These are phyloP conservation scores for Adansonia gregorii DNA, from an alignment of 441 rosid genomes.

Conservation along the genomic window DNA sequence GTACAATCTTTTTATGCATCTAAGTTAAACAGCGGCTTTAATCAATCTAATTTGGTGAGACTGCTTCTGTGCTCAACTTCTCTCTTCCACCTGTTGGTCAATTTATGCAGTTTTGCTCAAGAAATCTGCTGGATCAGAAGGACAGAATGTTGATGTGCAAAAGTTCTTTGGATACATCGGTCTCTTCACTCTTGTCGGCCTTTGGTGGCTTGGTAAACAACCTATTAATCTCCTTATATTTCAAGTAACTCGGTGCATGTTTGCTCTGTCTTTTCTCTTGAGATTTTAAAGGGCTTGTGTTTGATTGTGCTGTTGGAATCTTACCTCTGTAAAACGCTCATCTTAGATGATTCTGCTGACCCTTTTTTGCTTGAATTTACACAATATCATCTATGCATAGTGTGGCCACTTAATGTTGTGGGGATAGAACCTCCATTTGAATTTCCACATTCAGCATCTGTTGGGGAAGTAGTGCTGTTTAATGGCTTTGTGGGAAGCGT, in stretches of 20 bases:
- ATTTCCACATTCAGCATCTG: slow-evolving; percentile 51
- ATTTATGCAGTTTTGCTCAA: slow-evolving; percentile 57
- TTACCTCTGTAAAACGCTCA: background rate
- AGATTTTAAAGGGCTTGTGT: background rate
- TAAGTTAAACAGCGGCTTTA: background rate
- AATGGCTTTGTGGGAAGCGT: slow-evolving; percentile 61
- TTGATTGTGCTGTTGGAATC: background rate
- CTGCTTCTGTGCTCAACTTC: slow-evolving; percentile 19
- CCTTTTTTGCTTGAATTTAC: background rate
- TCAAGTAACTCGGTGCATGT: background rate
- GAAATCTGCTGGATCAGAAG: slow-evolving; percentile 59
- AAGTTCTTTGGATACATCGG: slow-evolving; percentile 63
- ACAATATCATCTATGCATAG: slow-evolving; percentile 39
- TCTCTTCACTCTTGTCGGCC: slow-evolving; percentile 57
- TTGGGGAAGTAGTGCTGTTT: slow-evolving; percentile 46
- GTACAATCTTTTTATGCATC: slow-evolving; percentile 32
- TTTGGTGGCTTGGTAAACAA: slow-evolving; percentile 72
- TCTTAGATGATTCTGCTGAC: background rate
- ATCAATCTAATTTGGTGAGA: slow-evolving; percentile 1
- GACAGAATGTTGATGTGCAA: slow-evolving; percentile 56
- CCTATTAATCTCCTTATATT: background rate
- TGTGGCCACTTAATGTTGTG: slow-evolving; percentile 54
- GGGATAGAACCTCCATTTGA: slow-evolving; percentile 59
- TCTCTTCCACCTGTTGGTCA: background rate
- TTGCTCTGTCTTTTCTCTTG: background rate